Conservation (phyloP, 1,284 basidiomycete species). For the Tetrapyrgos nigripes region DNA sequence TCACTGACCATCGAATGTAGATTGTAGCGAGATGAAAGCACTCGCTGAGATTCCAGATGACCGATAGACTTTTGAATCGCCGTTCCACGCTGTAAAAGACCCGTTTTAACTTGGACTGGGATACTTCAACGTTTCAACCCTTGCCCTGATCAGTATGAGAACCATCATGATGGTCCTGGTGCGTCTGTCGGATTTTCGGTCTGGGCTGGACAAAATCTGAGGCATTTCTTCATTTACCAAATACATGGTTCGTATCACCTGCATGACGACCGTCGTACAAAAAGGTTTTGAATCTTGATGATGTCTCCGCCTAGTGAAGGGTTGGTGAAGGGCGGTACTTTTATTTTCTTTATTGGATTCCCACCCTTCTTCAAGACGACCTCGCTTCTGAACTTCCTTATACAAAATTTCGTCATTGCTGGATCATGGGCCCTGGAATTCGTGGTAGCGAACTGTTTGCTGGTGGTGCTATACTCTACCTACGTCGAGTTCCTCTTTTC, state of each 20-base stretch:
- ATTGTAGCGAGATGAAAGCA: background rate
- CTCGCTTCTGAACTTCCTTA: no score
- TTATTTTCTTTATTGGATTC: no score
- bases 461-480: background rate
- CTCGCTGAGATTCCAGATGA: background rate
- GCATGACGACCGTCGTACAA: no score
- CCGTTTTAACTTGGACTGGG: background rate
- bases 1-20: background rate
- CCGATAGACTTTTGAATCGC: background rate
- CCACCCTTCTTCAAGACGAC: no score
- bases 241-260: no score
- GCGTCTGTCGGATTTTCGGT: background rate
- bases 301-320: no score
- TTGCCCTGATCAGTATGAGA: background rate
- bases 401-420: no score
- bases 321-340: no score
- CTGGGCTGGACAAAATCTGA: no score
- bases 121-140: background rate
- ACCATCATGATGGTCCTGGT: background rate
- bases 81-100: background rate
- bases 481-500: background rate
- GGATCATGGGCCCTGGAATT: background rate
- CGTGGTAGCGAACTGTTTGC: background rate
- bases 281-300: no score
- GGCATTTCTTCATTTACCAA: no score